Base-by-base conservation (phyloP, 2,329 filamentous ascomycete genomes). In the Botrytis elliptica region DNA sequence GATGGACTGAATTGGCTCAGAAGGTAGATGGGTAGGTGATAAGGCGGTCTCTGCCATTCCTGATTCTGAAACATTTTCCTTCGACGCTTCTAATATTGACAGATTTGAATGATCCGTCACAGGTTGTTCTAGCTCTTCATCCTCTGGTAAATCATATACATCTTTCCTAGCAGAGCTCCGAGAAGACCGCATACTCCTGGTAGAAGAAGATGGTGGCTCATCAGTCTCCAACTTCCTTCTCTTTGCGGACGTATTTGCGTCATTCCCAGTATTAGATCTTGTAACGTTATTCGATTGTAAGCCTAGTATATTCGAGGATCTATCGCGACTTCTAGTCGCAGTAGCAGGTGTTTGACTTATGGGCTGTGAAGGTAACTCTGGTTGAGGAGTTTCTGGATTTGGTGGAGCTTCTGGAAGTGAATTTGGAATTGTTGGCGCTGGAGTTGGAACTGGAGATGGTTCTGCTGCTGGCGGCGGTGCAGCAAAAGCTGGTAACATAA, bases 401-500 rank as follows among this genome's bases (percentile, higher is more conserved):
- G 52, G 22, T 5, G 36, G 49, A 49, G 33, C 40, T 55, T 72
- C 66, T 36, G 63, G 44, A 60, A 70, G 9, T 57, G 73, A 67
- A 67, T 44, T 57, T 33, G 73, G 62, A 40, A 74, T 62, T 40
- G 55, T 55, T 46, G 46, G 12, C 33, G 60, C 46, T 71, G 76
- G 59, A 62, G 70, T 10, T 63, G 60, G 46, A 52, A 74, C 44
- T 20, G 66, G 25, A 25, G 49, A 38, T 38, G 55, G 14, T 44
- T 38, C 67, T 42, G 81, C 75, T 12, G 57, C 68, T 65, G 69
- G 36, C 7, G 60, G 60, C 6, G 65, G 65, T 49, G 42, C 57
- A 60, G 81, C 74, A 44, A 60, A 73, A 42, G 83, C 84, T 42
- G 83, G 84, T 66, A 88, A 82, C 66, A 85, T 81, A 77, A 90